A percentile compares a stretch with the other conserved stretches of the same genome.
Conservation (phyloP, 441 rosid species). For the Euphorbia schlechtendalii region DNA sequence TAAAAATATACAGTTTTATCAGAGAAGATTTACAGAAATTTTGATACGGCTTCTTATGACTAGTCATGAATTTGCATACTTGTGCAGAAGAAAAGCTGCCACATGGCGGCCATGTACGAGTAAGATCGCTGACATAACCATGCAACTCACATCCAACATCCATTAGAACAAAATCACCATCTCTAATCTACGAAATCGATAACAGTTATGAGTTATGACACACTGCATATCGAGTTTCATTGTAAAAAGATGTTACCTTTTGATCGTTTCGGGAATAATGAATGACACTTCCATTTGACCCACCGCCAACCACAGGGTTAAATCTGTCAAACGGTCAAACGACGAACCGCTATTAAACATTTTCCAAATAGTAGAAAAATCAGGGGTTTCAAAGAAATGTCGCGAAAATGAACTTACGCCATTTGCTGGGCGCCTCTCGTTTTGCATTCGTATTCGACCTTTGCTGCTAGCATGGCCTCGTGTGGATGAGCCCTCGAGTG, state of each 20-base stretch:
- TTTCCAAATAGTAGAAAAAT: not conserved
- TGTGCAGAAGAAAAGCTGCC: conserved; percentile 75
- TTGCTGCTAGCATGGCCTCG: conserved; percentile 72
- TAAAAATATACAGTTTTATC: conserved; percentile 8
- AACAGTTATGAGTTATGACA: not conserved
- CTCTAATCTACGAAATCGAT: conserved; percentile 49
- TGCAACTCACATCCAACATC: conserved; percentile 97
- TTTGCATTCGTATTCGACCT: conserved; percentile 88
- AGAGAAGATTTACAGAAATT: too few species aligned
- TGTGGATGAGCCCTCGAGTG: conserved; percentile 70
- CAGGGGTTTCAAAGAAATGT: too few species aligned
- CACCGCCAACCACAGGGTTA: conserved; percentile 96
- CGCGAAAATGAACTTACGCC: conserved; percentile 63
- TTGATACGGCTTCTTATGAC: too few species aligned
- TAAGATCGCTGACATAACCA: conserved; percentile 92
- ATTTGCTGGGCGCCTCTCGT: conserved; percentile 94
- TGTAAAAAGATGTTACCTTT: conserved; percentile 43
- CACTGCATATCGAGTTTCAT: conserved; percentile 13
- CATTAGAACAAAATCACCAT: conserved; percentile 89
- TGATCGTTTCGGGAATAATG: conserved; percentile 97
- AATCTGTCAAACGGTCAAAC: conserved; percentile 52
- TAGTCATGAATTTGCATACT: conserved; percentile 29
- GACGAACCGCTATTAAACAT: conserved; percentile 1
- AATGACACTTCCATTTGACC: conserved; percentile 75
- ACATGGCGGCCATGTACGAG: conserved; percentile 95